Base-by-base conservation (phyloP, 2,329 filamentous ascomycete species). In the Lasiodiplodia citricola region DNA sequence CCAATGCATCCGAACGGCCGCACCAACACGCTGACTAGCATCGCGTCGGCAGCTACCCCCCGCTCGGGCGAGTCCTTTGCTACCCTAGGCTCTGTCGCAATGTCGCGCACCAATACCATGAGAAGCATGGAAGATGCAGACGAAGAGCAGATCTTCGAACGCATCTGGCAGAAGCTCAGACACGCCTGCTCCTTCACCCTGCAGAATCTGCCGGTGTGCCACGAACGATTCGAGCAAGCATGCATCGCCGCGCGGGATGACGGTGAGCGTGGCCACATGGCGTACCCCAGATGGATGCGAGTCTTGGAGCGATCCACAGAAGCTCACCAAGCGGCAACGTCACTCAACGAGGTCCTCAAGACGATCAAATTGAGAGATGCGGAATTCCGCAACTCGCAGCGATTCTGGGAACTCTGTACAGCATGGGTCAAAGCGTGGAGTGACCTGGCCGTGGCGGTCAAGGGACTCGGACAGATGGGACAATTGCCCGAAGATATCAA, bases 311-410 rank as follows among this genome's bases (percentile, higher is more conserved):
- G 91, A 75, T 94, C 91, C 75, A 87, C 87, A 54, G 83, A 87
- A 14, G 89, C 92, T 21, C 86, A 94, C 52, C 87, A 92, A 68
- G 90, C 92, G 73, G 92, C 92, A 2, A 90, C 94, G 74, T 85
- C 87, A 13, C 84, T 97, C 35, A 91, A 92, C 74, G 84, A 84
- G 50, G 87, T 91, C n/a, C 82, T 97, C 13, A 92, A 90, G 3
- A 86, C 87, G 57, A 92, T 97, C 83, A 94, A 94, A 77, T 84
- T 97, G 13, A 96, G 95, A 77, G 94, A 97, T 74, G 92, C 92
- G 8, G 90, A 89, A 13, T 87, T 92, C 63, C 87, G 93, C 66
- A 89, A 85, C 71, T 86, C 88, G 72, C 83, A 84, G 52, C 87
- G 88, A 62, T 87, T 90, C 73, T 89, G 87, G 87, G 84, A 88